Conservation (phyloP, 257 asterid genomes). For the Solanum verrucosum region DNA sequence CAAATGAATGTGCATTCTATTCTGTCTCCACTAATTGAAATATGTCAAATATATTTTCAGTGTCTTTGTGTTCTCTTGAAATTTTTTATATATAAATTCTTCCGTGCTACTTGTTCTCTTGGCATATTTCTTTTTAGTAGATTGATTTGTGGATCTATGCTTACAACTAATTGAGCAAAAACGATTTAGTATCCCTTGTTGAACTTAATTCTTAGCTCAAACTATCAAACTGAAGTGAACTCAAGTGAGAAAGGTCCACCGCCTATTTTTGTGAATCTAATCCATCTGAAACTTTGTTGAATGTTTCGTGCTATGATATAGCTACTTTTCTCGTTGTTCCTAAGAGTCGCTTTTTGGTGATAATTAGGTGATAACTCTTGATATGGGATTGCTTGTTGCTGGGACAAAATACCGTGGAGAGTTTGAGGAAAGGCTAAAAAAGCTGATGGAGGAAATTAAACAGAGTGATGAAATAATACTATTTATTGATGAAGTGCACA, state of each 20-base stretch:
- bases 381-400: slow-evolving; percentile 95
- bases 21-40: not conserved
- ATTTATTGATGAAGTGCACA: slow-evolving; percentile 95
- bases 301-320: not conserved
- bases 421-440: slow-evolving; percentile 93
- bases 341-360: not conserved
- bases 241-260: not conserved
- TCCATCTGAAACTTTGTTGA: not conserved
- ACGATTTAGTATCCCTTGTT: not conserved
- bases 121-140: not conserved
- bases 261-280: not conserved
- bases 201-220: not conserved
- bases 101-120: not conserved
- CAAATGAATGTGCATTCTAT: not conserved
- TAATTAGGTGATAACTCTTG: slow-evolving; percentile 81
- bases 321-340: not conserved
- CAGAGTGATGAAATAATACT: slow-evolving; percentile 89
- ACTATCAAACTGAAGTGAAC: not conserved
- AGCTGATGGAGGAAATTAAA: slow-evolving; percentile 89
- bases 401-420: slow-evolving; percentile 99
- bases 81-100: not conserved
- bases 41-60: not conserved
- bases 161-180: not conserved
- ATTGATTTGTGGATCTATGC: not conserved
- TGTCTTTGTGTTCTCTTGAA: not conserved